Percentiles rank a stretch among this genome's conserved stretches.
Evolutionary conservation across 257 asterid species (phyloP).

Genomic region (Hygrophila difformis): DNA sequence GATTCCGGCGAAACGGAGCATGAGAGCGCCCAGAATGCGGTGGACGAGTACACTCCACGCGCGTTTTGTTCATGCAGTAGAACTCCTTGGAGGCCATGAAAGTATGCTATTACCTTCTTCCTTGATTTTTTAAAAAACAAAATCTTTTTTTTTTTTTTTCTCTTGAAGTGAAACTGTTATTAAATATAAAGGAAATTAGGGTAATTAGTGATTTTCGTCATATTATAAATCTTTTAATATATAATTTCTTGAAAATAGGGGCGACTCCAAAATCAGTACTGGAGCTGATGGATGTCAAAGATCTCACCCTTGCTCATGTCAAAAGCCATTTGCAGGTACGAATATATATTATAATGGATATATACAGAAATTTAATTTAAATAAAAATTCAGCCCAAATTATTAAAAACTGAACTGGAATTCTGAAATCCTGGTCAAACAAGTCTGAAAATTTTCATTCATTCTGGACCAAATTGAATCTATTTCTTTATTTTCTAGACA

Average conservation of each 20-base stretch:
- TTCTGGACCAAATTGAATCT: no score
- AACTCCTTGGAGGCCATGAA: conserved; percentile 98
- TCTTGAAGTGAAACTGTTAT: not conserved
- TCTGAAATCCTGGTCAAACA: not conserved
- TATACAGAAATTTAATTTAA: no score
- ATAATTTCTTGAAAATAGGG: conserved; percentile 31
- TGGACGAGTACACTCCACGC: conserved; percentile 92
- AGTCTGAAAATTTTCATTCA: not conserved
- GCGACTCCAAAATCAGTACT: conserved; percentile 93
- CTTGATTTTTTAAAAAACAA: no score
- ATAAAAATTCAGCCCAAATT: no score
- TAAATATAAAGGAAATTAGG: no score
- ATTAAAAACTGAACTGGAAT: not conserved
- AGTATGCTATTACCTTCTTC: conserved; percentile 25
- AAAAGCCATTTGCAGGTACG: conserved; percentile 93
- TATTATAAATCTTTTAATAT: not conserved
- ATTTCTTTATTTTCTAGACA: no score
- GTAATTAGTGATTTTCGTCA: no score
- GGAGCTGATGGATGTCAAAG: conserved; percentile 92
- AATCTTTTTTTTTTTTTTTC: not conserved
- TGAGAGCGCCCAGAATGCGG: conserved; percentile 92
- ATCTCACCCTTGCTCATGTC: conserved; percentile 89
- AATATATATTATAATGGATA: no score
- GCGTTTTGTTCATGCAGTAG: conserved; percentile 94
- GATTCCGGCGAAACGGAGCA: conserved; percentile 58